A percentile compares a stretch with the other conserved stretches of the same genome.
These are phyloP conservation scores for Phytopythium boreale DNA, from an alignment of 352 stramenopile species.

Conservation along the genomic window DNA sequence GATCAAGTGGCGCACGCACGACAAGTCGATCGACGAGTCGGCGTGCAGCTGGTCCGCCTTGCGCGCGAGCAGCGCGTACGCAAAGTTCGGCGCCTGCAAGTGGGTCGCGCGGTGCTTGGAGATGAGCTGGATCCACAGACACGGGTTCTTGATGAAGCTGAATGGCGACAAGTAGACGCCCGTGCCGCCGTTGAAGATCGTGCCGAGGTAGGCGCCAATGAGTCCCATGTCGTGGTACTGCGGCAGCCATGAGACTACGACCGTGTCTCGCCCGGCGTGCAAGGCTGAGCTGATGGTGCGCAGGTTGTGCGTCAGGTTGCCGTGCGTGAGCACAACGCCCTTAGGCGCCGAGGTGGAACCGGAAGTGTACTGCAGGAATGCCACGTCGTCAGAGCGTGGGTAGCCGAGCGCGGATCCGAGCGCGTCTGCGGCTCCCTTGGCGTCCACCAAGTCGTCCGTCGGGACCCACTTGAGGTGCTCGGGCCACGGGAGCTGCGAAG, in stretches of 20 bases:
- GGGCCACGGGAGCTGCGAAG: slow-evolving; percentile 66
- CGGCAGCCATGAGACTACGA: slow-evolving; percentile 98
- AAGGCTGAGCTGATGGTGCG: slow-evolving; percentile 93
- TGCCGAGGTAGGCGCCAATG: slow-evolving; percentile 93
- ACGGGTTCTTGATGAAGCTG: slow-evolving; percentile 95
- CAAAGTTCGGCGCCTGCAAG: slow-evolving; percentile 98
- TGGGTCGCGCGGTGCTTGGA: slow-evolving; percentile 92
- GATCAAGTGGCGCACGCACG: slow-evolving; percentile 94
- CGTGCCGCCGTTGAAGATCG: slow-evolving; percentile 82
- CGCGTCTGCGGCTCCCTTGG: slow-evolving; percentile 24
- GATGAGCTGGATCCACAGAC: slow-evolving; percentile 93
- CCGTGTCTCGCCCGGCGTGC: slow-evolving; percentile 84
- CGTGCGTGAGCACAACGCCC: slow-evolving; percentile 97
- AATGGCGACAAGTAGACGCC: slow-evolving; percentile 98
- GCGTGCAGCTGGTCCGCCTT: slow-evolving; percentile 84
- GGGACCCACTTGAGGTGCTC: slow-evolving; percentile 88
- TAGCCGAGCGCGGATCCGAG: background rate
- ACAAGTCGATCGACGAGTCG: slow-evolving; percentile 82
- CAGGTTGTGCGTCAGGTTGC: slow-evolving; percentile 97
- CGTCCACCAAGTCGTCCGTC: slow-evolving; percentile 69
- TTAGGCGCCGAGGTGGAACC: slow-evolving; percentile 98
- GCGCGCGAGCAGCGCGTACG: slow-evolving; percentile 93
- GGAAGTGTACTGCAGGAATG: slow-evolving; percentile 99
- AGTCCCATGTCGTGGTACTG: slow-evolving; percentile 99
- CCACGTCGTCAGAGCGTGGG: slow-evolving; percentile 60